Evolutionary conservation across 805 yeast genomes (phyloP), one percentile per base, ranked within the genome.

Genomic region (Lipomyces kockii): DNA sequence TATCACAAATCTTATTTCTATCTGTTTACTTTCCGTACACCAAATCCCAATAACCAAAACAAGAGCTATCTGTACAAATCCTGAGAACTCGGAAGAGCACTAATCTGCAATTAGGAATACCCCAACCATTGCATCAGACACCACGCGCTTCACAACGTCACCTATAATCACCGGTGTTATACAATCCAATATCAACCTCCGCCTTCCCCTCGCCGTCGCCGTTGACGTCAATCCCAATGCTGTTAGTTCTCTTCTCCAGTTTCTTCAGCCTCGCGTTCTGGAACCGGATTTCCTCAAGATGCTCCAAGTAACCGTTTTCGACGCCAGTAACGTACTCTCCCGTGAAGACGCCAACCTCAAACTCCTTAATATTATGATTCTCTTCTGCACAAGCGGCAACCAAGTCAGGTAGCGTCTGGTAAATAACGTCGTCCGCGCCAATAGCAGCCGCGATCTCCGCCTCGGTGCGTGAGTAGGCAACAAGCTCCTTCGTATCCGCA

Each of bases 331-430:
- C 88, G 78, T 95, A 95, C 68, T 87, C 80, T 60, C 99, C 99
- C 11, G 97, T 95, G 79, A 95, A 95, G 14, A 95, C 99, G 78
- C 99, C 99, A 62, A 91, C 93, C 81, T 95, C 99, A 75, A 92
- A 95, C 52, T 88, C 85, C 32, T 82, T 81, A 67, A 90, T 82
- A 17, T 75, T 72, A 22, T 69, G 72, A 51, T 69, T 65, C 58
- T 67, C 61, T 60, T 69, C 68, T 20, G 78, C 76, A 79, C 97
- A 92, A 75, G 97, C 92, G 46, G 85, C 90, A 43, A 91, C 79
- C 77, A 95, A 84, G 77, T 95, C 98, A 54, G 89, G 86, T 69
- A 95, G 81, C 53, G 88, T 85, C 82, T 95, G 98, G 80, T 89
- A 95, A 68, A 93, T 89, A 43, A 95, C 97, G 73, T 84, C 85